Conservation (phyloP, 495 filamentous ascomycete genomes). For the Trichoderma gamsii region DNA sequence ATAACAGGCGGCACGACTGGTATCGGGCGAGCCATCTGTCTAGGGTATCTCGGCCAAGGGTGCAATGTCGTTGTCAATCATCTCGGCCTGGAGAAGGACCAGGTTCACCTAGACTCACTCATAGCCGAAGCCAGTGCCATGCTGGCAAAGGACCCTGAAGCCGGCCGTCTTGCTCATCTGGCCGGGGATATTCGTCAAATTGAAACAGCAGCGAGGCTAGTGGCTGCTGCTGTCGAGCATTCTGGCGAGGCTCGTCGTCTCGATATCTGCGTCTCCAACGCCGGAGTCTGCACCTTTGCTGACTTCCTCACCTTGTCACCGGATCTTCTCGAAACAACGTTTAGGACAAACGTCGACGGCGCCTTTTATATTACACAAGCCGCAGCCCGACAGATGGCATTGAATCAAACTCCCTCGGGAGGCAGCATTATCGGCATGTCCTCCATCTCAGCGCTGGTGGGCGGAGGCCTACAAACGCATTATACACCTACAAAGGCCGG, state of each 20-base stretch:
- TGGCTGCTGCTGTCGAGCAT: conserved; percentile 47
- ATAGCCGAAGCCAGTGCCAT: conserved; percentile 46
- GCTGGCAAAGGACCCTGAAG: conserved; percentile 23
- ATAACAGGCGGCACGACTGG: conserved; percentile 73
- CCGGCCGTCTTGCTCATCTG: conserved; percentile 51
- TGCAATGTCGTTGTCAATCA: conserved; percentile 67
- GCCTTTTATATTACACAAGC: conserved; percentile 83
- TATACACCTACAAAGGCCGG: conserved; percentile 93
- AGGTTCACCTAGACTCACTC: conserved; percentile 48
- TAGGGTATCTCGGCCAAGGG: conserved; percentile 65
- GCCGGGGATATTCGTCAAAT: conserved; percentile 63
- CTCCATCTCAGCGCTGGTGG: conserved; percentile 80
- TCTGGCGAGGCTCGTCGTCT: conserved; percentile 49
- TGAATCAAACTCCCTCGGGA: conserved; percentile 49
- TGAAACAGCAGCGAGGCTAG: conserved; percentile 52
- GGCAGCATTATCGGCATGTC: conserved; percentile 79
- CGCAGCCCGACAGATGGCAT: conserved; percentile 72
- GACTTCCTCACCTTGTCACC: conserved; percentile 68
- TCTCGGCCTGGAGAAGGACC: conserved; percentile 51
- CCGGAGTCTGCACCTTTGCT: conserved; percentile 77
- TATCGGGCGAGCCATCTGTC: conserved; percentile 69
- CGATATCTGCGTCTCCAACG: conserved; percentile 83
- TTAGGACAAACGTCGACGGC: conserved; percentile 76
- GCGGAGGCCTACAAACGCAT: conserved; percentile 72
- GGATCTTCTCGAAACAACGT: conserved; percentile 56